Conservation (phyloP, 1,139 yeast species). For the Hemisphaericaspora xylanilytica region DNA sequence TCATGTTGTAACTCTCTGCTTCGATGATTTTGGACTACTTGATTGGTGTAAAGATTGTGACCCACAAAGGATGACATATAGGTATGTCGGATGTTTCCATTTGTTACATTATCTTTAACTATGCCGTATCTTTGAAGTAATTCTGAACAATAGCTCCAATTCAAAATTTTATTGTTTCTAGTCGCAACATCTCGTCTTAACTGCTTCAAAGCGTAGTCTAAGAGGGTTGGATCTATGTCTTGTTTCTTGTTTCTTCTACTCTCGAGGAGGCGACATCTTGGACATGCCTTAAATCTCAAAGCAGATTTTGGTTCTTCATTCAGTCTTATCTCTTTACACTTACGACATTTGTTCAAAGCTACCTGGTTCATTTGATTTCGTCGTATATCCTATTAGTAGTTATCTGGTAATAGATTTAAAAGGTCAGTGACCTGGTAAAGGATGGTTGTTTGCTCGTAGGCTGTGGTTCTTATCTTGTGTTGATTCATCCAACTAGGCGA, state of each 20-base stretch:
- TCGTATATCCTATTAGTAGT: no score
- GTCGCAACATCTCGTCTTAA: not conserved
- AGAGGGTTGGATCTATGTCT: not conserved
- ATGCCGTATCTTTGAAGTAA: not conserved
- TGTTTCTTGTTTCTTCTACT: not conserved
- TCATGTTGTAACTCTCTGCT: no score
- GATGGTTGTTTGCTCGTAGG: not conserved
- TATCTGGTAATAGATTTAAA: no score
- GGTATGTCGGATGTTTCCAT: not conserved
- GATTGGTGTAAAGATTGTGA: not conserved
- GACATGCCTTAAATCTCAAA: not conserved
- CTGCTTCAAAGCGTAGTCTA: not conserved
- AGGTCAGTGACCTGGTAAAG: not conserved
- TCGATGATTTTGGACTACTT: not conserved
- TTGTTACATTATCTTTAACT: not conserved
- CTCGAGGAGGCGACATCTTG: not conserved
- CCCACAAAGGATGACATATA: not conserved
- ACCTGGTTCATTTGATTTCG: not conserved
- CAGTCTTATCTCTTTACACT: not conserved
- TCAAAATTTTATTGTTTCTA: not conserved
- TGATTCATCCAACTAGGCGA: not conserved
- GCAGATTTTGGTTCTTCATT: not conserved
- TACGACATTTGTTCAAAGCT: not conserved
- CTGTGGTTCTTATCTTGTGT: not conserved
- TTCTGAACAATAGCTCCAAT: no score